A percentile compares a stretch with the other conserved stretches of the same genome.
Conservation (phyloP, 495 filamentous ascomycete genomes). For the Hyphodiscus hymeniophilus region DNA sequence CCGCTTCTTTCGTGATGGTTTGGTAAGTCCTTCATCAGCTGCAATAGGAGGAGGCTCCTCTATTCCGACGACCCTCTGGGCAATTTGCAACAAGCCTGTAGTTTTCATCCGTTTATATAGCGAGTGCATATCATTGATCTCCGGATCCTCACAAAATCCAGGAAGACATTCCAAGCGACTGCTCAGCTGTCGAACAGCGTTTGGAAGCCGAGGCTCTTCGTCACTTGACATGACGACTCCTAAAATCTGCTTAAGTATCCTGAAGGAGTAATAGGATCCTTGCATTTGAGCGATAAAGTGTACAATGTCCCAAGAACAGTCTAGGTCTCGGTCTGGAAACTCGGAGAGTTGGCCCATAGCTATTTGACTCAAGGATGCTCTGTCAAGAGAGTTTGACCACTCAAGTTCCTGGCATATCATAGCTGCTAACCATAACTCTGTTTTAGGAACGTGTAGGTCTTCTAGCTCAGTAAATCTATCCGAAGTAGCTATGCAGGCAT, state of each 20-base stretch:
- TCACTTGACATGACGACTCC: conserved; percentile 17
- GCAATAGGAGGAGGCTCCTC: neutral
- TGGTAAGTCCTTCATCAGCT: neutral
- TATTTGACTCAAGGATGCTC: conserved; percentile 17
- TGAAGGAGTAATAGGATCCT: conserved; percentile 55
- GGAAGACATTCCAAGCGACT: conserved; percentile 11
- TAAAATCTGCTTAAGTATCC: conserved; percentile 53
- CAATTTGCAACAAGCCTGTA: neutral
- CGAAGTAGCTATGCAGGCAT: conserved; percentile 18
- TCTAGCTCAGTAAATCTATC: conserved; percentile 8
- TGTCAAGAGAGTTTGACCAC: conserved; percentile 27
- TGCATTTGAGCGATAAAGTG: conserved; percentile 58
- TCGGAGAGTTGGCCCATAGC: conserved; percentile 13
- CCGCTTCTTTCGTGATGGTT: conserved; percentile 1
- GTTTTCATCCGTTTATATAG: conserved; percentile 1
- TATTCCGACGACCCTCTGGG: conserved; percentile 1
- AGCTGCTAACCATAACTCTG: conserved; percentile 28
- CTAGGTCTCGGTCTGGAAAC: conserved; percentile 11
- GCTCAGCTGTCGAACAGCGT: neutral
- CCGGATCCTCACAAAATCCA: conserved; percentile 6
- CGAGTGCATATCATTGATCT: neutral
- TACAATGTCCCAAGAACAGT: conserved; percentile 48
- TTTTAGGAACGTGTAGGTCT: conserved; percentile 3
- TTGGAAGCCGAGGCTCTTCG: neutral
- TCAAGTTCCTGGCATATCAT: conserved; percentile 36